Evolutionary conservation across 352 stramenopile species (phyloP), one percentile per base, ranked within the genome.

Genomic region (Phytophthora pseudosyringae): DNA sequence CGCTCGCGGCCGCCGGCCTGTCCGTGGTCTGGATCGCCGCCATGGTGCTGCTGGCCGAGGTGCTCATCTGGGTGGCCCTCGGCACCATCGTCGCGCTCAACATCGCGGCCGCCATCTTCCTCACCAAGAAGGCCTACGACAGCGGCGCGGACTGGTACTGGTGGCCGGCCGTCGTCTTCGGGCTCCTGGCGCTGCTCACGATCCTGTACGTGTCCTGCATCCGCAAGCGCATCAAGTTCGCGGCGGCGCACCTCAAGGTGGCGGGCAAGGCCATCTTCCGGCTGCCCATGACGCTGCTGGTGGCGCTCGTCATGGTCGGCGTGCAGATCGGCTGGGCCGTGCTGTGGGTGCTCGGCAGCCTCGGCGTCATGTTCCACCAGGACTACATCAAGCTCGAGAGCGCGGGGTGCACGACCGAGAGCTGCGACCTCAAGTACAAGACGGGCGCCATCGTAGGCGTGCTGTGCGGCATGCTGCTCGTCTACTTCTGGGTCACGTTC

Each of bases 401-500:
- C 53, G 40, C 64, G 28, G 93, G 84, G 28, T 93, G 86, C 65
- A 84, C 76, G 16, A 64, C 49, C 1, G 50, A 81, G 8, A 69
- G 67, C 16, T 93, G 87, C 64, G 68, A 82, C 6, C 53, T 90
- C 29, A 66, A 79, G 41, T 74, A 80, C 60, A 58, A 75, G 28
- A 73, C 62, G 1, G 80, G 78, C 8, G 67, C 78, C 0, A 76
- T 91, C 33, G 26, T 94, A n/a, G 83, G 81, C 9, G 80, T 90
- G 57, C 70, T 94, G 13, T 96, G 97, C 61, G 69, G 81, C 18
- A 91, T 98, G 71, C 65, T 98, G 40, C 41, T 98, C n/a, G 88
- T 93, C 40, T 98, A 96, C 72, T 98, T 97, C 73, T 99, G 95
- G 95, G 88, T 83, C 35, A 84, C 71, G 4, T 87, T 89, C 38